These are phyloP conservation scores for Mortierella sp. DNA, from an alignment of 371 early-diverging fungal genomes.

Conservation along the genomic window DNA sequence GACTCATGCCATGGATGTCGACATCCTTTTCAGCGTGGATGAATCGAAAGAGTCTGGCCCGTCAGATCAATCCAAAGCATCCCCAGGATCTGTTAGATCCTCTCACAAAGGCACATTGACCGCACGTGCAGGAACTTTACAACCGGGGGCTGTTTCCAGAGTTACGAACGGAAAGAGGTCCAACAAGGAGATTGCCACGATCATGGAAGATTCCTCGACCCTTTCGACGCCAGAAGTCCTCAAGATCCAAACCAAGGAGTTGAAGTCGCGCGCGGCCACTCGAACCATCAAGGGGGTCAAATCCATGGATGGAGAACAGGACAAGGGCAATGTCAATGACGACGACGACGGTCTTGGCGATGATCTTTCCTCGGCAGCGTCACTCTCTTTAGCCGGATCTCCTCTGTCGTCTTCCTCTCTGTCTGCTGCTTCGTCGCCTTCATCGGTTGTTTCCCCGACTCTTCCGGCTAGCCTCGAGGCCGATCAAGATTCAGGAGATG, in stretches of 20 bases:
- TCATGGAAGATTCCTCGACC: not conserved
- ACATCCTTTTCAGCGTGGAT: not conserved
- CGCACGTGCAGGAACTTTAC: not conserved
- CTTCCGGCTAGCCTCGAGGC: not conserved
- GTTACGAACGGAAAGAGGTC: constrained; percentile 15
- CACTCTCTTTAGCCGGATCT: constrained; percentile 31
- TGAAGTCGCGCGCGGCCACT: constrained; percentile 25
- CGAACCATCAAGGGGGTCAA: constrained; percentile 22
- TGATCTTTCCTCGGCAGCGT: constrained; percentile 43
- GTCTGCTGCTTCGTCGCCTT: constrained; percentile 46
- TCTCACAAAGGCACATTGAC: not conserved
- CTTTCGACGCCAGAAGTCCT: constrained; percentile 7
- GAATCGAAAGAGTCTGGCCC: not conserved
- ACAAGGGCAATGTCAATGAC: constrained; percentile 13
- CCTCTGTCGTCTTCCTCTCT: constrained; percentile 43
- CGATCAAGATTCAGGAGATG: constrained; percentile 3
- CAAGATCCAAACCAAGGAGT: constrained; percentile 36
- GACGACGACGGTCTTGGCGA: constrained; percentile 49
- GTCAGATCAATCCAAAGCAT: not conserved
- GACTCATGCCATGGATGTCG: constrained; percentile 7
- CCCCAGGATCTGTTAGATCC: not conserved
- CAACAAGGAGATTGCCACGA: not conserved
- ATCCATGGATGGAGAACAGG: constrained; percentile 9
- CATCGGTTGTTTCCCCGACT: constrained; percentile 23
- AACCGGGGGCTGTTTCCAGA: not conserved